Evolutionary conservation across 345 rosid genomes (phyloP).

Genomic region (Eutrema japonicum): DNA sequence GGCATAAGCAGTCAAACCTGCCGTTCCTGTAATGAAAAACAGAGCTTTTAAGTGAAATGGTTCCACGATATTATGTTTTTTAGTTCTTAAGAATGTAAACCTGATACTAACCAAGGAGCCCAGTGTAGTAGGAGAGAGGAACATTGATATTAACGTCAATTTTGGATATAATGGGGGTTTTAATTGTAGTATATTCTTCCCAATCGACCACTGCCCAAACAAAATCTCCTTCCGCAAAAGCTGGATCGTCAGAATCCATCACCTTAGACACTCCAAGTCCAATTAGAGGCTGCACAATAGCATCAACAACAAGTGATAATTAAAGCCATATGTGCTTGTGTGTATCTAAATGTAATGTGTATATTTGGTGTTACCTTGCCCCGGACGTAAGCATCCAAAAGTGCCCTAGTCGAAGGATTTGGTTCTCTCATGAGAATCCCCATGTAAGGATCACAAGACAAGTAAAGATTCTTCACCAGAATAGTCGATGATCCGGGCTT

Average conservation of each 20-base stretch:
- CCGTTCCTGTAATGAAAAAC: conserved; percentile 45
- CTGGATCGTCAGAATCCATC: conserved; percentile 55
- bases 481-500: conserved; percentile 23
- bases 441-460: conserved; percentile 62
- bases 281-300: conserved; percentile 47
- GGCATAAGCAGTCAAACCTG: conserved; percentile 61
- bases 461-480: conserved; percentile 52
- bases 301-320: neutral
- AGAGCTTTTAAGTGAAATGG: neutral
- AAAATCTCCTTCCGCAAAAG: conserved; percentile 51
- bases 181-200: conserved; percentile 61
- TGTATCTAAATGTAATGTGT: neutral
- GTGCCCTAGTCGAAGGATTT: conserved; percentile 17
- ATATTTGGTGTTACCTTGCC: conserved; percentile 27
- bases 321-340: neutral
- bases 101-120: conserved; percentile 54
- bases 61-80: neutral
- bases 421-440: conserved; percentile 43
- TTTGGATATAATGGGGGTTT: conserved; percentile 34
- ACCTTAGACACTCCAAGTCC: conserved; percentile 62
- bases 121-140: conserved; percentile 63
- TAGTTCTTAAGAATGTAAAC: too few relatives aligned
- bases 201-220: conserved; percentile 57
- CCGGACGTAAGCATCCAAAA: conserved; percentile 36
- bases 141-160: conserved; percentile 51